Evolutionary conservation across 306 rosid species (phyloP), one percentile per base, ranked within the genome.

Genomic region (Purshia tridentata): DNA sequence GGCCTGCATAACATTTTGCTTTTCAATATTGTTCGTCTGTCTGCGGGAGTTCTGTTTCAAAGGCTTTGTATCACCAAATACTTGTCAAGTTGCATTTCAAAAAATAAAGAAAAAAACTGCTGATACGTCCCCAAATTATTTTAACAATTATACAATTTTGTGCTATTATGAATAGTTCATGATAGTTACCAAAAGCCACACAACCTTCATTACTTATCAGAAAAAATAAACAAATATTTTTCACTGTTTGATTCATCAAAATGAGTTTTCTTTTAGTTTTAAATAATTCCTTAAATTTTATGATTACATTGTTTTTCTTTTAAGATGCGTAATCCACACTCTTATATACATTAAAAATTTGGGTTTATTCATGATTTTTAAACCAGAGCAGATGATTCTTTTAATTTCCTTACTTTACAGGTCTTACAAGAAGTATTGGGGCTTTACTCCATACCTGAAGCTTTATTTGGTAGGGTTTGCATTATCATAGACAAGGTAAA

Each of bases 401-500:
- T 6, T 65, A 58, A 46, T 57, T 53, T 45, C 68, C 60, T 67
- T 73, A 67, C 51, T 67, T 76, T 75, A 40, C 87, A 93, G 97
- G 96, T 93, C 84, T 81, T 94, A 53, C 97, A 94, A 81, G 96
- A 86, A 85, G 96, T 94, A 55, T 78, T 94, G 46, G 85, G 81
- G 76, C 81, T 79, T 81, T 86, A 88, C 82, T 82, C 90, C 62
- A 76, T 94, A 54, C 94, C 90, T 58, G 91, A 85, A 66, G 82
- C 80, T 74, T 79, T 91, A 78, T 94, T 94, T 84, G 91, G 92
- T 86, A 94, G 88, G 79, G 92, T 91, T 77, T 94, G 96, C 91
- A 73, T 91, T 88, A 94, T 91, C 70, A 94, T 94, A 74, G 97
- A 94, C 86, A 94, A 94, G 84, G 98, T 94, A 79, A 84, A 96